Conservation (phyloP, 1,284 basidiomycete genomes). For the Bjerkandera adusta region DNA sequence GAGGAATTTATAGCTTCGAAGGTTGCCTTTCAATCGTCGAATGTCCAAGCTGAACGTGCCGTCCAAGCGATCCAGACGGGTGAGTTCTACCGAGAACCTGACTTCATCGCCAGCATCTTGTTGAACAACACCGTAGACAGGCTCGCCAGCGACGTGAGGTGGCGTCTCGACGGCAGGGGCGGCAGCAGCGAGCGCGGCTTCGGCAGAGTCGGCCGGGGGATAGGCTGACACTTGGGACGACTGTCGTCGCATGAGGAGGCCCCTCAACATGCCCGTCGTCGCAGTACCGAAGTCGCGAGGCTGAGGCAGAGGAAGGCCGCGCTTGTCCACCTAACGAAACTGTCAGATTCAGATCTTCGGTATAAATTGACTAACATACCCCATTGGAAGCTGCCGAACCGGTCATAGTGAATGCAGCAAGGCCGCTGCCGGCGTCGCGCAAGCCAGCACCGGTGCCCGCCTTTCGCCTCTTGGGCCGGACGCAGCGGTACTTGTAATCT, state of each 20-base stretch:
- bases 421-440: constrained; percentile 40
- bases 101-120: constrained; percentile 92
- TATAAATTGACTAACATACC: constrained; percentile 44
- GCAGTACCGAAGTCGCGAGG: constrained; percentile 47
- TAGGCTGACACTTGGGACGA: constrained; percentile 69
- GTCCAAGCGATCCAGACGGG: constrained; percentile 81
- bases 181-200: constrained; percentile 25
- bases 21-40: constrained; percentile 86
- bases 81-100: constrained; percentile 89
- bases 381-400: constrained; percentile 80
- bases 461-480: constrained; percentile 71
- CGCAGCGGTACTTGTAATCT: constrained; percentile 86
- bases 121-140: constrained; percentile 73
- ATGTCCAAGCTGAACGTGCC: constrained; percentile 90
- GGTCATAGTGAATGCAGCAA: constrained; percentile 76
- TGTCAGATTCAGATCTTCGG: background rate
- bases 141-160: constrained; percentile 38
- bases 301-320: constrained; percentile 80
- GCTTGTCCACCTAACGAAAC: constrained; percentile 67
- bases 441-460: constrained; percentile 39
- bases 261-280: constrained; percentile 78
- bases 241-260: constrained; percentile 83
- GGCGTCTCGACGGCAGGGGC: constrained; percentile 21
- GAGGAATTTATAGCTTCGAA: constrained; percentile 92
- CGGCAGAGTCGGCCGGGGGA: constrained; percentile 20